Percentiles rank a stretch among this genome's conserved stretches.
Conservation (phyloP, 345 rosid species). For the Barbarea vulgaris region DNA sequence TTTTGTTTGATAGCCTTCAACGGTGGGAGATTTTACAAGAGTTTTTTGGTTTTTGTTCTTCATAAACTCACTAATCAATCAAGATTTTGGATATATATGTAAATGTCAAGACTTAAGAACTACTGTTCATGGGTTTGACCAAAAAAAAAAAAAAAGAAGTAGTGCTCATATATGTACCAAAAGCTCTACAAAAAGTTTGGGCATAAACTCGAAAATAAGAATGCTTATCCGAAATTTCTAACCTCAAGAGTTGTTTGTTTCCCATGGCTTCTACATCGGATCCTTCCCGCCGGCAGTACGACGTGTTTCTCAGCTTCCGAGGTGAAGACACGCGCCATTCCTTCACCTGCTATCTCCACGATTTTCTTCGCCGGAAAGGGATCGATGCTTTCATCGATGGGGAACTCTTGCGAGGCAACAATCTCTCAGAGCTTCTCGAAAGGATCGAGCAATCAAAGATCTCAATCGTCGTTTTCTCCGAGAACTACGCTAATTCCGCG, state of each 20-base stretch:
- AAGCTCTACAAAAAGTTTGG: too few relatives aligned
- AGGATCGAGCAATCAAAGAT: constrained; percentile 36
- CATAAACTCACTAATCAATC: too few relatives aligned
- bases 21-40: too few relatives aligned
- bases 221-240: background rate
- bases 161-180: too few relatives aligned
- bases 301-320: constrained; percentile 44
- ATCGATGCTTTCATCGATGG: constrained; percentile 38
- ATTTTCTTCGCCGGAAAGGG: constrained; percentile 30
- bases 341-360: constrained; percentile 32
- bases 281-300: constrained; percentile 33
- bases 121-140: too few relatives aligned
- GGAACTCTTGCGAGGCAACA: constrained; percentile 29
- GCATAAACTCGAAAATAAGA: too few relatives aligned
- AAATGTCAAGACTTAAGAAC: too few relatives aligned
- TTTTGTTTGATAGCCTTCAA: too few relatives aligned
- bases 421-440: constrained; percentile 15
- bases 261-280: constrained; percentile 18
- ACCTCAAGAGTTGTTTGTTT: background rate
- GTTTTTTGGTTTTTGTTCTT: too few relatives aligned
- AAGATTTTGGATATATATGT: too few relatives aligned
- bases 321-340: constrained; percentile 37
- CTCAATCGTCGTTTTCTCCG: constrained; percentile 33
- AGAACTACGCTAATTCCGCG: constrained; percentile 25
- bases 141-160: too few relatives aligned